Conservation (phyloP, 148 eudicot species). For the Simmondsia chinensis region DNA sequence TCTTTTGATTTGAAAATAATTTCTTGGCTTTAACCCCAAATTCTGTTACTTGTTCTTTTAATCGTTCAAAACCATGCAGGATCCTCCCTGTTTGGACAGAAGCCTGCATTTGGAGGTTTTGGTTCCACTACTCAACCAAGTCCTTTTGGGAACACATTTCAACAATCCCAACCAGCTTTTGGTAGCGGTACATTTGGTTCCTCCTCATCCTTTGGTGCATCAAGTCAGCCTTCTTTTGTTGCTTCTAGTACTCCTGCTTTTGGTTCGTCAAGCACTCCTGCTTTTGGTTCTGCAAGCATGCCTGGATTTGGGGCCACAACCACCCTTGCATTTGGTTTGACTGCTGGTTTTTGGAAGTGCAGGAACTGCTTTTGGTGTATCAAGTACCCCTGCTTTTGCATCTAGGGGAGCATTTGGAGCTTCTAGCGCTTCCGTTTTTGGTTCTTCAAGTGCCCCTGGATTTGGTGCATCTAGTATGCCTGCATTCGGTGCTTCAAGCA, state of each 20-base stretch:
- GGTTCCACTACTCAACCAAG: slow-evolving; percentile 61
- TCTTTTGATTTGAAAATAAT: too few relatives aligned
- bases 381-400: slow-evolving; percentile 42
- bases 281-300: slow-evolving; percentile 54
- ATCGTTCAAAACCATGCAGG: slow-evolving; percentile 23
- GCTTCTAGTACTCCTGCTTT: slow-evolving; percentile 48
- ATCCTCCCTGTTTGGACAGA: slow-evolving; percentile 68
- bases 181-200: slow-evolving; percentile 70
- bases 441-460: slow-evolving; percentile 33
- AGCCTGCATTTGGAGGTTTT: slow-evolving; percentile 84
- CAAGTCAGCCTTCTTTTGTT: slow-evolving; percentile 80
- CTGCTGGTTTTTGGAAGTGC: slow-evolving; percentile 38
- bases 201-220: slow-evolving; percentile 65
- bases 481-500: slow-evolving; percentile 42
- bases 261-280: slow-evolving; percentile 51
- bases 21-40: background rate
- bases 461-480: slow-evolving; percentile 47
- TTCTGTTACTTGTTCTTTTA: background rate
- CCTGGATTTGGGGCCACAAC: slow-evolving; percentile 41
- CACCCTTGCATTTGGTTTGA: slow-evolving; percentile 34
- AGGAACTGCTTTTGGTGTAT: slow-evolving; percentile 56
- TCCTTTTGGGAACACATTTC: slow-evolving; percentile 84
- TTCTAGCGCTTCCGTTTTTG: slow-evolving; percentile 45
- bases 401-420: slow-evolving; percentile 55
- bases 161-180: slow-evolving; percentile 84